Base-by-base conservation (phyloP, 139 green algal genomes). In the Gonium pectorale region DNA sequence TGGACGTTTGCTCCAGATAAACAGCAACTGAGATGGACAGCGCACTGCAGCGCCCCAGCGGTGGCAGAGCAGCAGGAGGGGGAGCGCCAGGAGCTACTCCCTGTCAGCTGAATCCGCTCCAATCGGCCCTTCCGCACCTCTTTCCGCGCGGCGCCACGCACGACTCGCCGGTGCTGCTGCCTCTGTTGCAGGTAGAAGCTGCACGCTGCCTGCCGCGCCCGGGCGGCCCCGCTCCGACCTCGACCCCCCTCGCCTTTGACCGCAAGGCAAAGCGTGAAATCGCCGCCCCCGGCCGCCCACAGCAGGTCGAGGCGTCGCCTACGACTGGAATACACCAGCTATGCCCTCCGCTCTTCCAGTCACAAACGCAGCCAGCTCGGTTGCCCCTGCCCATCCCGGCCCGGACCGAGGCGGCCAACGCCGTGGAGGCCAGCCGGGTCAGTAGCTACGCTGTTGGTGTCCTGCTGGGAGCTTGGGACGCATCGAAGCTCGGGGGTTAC, bases 261-360 rank as follows among this genome's bases (percentile, higher is more conserved):
- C 59, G 73, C 40, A 43, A 59, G 49, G 29, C 43, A 56, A 66
- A 35, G 38, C 49, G 46, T 44, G 72, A 72, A 66, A 72, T 59
- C 60, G 41, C 73, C 51, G 66, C 72, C 52, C 72, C 64, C 49
- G 26, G 52, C 22, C 62, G 51, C 83, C 31, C 52, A 29, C 86
- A 56, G 79, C 90, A 90, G 89, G 87, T 89, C 21, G 90, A 93
- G 80, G 88, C 90, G 13, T 91, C 86, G 22, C 90, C 90, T 44
- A 93, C 90, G 19, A 93, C 90, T 2, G 90, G 90, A 17, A 88
- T 91, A 11, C 77, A 88, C 33, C 67, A 89, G 35, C 46, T 91
- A 41, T 90, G 88, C n/a, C 87, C 88, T 27, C 90, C 86, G 31
- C 56, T 93, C 17, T 93, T 92, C 40, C 87, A 90, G 59, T 79